These are phyloP conservation scores for Flaveria linearis DNA, from an alignment of 129 eudicot species.

Conservation along the genomic window DNA sequence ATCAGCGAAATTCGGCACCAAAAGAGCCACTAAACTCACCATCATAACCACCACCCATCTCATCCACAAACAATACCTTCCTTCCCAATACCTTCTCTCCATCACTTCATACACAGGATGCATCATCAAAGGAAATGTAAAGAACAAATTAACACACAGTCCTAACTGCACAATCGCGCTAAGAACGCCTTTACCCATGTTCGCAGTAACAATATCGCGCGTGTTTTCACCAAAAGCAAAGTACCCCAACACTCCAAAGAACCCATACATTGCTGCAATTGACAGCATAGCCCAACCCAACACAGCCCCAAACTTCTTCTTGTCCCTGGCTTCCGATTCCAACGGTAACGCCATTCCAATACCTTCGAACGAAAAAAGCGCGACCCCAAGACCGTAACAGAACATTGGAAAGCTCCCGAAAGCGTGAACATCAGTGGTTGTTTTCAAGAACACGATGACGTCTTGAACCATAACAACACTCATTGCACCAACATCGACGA, in stretches of 20 bases:
- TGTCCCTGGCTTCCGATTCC: conserved; percentile 56
- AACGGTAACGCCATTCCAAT: conserved; percentile 65
- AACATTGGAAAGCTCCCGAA: conserved; percentile 44
- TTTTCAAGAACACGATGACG: conserved; percentile 13
- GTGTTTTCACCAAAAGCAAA: conserved; percentile 61
- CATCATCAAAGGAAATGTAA: conserved; percentile 72
- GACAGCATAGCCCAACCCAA: conserved; percentile 49
- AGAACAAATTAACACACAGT: conserved; percentile 53
- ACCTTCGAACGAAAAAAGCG: conserved; percentile 66
- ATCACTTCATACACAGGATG: conserved; percentile 67
- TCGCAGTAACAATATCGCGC: conserved; percentile 51
- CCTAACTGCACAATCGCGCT: conserved; percentile 60
- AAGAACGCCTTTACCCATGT: conserved; percentile 47
- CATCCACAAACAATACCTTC: conserved; percentile 59
- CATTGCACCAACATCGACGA: conserved; percentile 58
- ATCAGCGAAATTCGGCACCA: conserved; percentile 64
- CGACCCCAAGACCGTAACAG: conserved; percentile 61
- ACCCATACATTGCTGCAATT: conserved; percentile 48
- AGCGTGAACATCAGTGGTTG: conserved; percentile 26
- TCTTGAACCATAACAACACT: conserved; percentile 51
- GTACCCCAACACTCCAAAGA: conserved; percentile 57
- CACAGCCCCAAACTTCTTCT: conserved; percentile 38
- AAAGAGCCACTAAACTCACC: conserved; percentile 53
- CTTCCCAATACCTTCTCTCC: conserved; percentile 59
- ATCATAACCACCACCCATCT: conserved; percentile 58